Percentiles rank a stretch among this genome's conserved stretches.
phyloP scores from a whole-genome alignment of 345 rosid genomes.

The Noccaea caerulescens region DNA sequence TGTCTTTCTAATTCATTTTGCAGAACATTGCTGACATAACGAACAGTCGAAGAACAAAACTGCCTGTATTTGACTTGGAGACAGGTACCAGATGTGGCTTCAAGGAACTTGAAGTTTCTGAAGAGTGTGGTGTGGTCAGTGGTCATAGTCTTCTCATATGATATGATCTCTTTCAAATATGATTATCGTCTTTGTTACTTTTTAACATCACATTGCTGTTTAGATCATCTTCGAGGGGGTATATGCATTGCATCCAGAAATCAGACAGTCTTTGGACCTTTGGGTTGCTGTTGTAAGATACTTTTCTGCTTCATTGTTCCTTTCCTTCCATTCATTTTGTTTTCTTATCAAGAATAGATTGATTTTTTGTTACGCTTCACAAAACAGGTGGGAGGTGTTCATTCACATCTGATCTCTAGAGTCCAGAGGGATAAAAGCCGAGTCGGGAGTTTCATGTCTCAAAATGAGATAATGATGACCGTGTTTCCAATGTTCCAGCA shows the following conservation, averaged over 20 bases:
- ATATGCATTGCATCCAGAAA: slow-evolving; percentile 95
- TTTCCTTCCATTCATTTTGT: slow-evolving; percentile 17
- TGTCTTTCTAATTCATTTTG: slow-evolving; percentile 36
- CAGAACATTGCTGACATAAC: slow-evolving; percentile 84
- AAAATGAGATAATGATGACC: slow-evolving; percentile 96
- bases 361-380: slow-evolving; percentile 31
- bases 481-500: slow-evolving; percentile 99
- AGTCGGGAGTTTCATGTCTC: slow-evolving; percentile 86
- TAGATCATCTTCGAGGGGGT: slow-evolving; percentile 98
- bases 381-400: slow-evolving; percentile 98
- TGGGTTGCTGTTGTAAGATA: slow-evolving; percentile 98
- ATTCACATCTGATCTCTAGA: slow-evolving; percentile 96
- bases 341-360: slow-evolving; percentile 29
- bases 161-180: not conserved
- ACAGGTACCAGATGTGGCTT: slow-evolving; percentile 85
- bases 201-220: slow-evolving; percentile 37
- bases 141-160: slow-evolving; percentile 21
- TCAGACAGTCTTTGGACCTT: slow-evolving; percentile 82
- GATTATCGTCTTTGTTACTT: slow-evolving; percentile 17
- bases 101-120: slow-evolving; percentile 91
- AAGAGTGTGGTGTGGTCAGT: slow-evolving; percentile 96
- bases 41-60: slow-evolving; percentile 72
- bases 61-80: slow-evolving; percentile 87
- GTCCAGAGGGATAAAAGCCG: slow-evolving; percentile 99
- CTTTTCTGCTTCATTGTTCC: slow-evolving; percentile 37